These are phyloP conservation scores for Rhizophagus sp. DNA, from an alignment of 192 early-diverging fungal species.

Conservation along the genomic window DNA sequence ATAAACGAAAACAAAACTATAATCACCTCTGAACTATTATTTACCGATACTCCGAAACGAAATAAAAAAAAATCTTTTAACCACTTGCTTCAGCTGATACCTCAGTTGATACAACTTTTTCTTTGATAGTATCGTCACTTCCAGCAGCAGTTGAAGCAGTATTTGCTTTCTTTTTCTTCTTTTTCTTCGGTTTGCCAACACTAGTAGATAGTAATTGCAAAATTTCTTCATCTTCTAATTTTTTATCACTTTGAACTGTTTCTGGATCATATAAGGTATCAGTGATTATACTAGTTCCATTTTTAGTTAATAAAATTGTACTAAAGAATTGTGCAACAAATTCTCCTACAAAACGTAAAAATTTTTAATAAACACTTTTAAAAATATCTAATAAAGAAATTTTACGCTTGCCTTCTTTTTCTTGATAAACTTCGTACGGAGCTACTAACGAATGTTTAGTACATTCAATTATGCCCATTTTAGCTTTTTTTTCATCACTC, in stretches of 20 bases:
- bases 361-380: background rate
- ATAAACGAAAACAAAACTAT: too few relatives aligned
- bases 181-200: constrained; percentile 47
- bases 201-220: constrained; percentile 67
- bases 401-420: constrained; percentile 59
- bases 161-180: constrained; percentile 53
- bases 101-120: background rate
- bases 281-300: constrained; percentile 85
- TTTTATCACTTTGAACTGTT: constrained; percentile 82
- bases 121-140: background rate
- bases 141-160: constrained; percentile 34
- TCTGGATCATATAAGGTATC: constrained; percentile 72
- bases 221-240: constrained; percentile 79
- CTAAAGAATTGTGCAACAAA: constrained; percentile 89
- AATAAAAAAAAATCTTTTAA: too few relatives aligned
- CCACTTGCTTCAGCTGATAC: background rate
- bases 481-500: constrained; percentile 89
- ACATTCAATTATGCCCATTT: constrained; percentile 91
- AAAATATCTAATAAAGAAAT: background rate
- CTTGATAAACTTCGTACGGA: constrained; percentile 83
- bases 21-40: too few relatives aligned
- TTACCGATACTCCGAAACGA: too few relatives aligned
- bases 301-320: constrained; percentile 89
- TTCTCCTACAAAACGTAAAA: constrained; percentile 45
- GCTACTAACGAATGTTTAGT: constrained; percentile 77